Percentiles rank a stretch among this genome's conserved stretches.
phyloP scores from a whole-genome alignment of 768 basidiomycete genomes.

The Naganishia randhawae region DNA sequence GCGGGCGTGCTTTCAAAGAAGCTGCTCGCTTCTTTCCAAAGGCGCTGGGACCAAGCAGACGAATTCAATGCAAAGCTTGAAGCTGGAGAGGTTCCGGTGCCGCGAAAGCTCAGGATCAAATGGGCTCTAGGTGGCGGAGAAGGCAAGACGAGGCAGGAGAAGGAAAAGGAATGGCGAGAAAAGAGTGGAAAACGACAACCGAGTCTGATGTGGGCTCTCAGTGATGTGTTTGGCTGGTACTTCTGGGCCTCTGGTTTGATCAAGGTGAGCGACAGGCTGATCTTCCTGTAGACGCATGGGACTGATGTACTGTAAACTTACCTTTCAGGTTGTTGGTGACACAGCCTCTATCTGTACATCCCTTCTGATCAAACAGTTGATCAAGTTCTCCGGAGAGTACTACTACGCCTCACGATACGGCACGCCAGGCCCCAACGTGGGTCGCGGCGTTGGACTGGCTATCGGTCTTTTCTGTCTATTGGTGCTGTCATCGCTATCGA shows the following conservation, averaged over 20 bases:
- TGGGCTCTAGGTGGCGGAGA: constrained; percentile 56
- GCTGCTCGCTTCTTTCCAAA: constrained; percentile 65
- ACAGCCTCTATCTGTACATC: constrained; percentile 52
- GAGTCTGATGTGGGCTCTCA: constrained; percentile 45
- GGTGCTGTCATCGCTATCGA: constrained; percentile 62
- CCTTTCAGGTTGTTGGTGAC: constrained; percentile 38
- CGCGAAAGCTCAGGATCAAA: constrained; percentile 56
- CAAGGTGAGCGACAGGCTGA: constrained; percentile 31
- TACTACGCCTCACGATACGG: constrained; percentile 28
- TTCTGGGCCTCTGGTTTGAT: constrained; percentile 55
- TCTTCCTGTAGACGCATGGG: neutral
- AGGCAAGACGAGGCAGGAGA: constrained; percentile 53
- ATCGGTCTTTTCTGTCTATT: constrained; percentile 69
- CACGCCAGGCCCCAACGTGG: constrained; percentile 53
- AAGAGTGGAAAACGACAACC: constrained; percentile 46
- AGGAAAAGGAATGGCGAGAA: constrained; percentile 43
- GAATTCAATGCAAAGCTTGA: constrained; percentile 70
- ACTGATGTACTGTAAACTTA: neutral
- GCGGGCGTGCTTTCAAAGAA: constrained; percentile 62
- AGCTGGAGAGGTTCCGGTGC: constrained; percentile 63
- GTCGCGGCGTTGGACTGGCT: constrained; percentile 68
- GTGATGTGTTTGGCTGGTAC: constrained; percentile 43
- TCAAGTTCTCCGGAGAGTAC: constrained; percentile 32
- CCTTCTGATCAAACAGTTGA: constrained; percentile 41
- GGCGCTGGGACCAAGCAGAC: constrained; percentile 58